These are phyloP conservation scores for Sphaerobolus stellatus DNA, from an alignment of 1,284 basidiomycete species.

Conservation along the genomic window DNA sequence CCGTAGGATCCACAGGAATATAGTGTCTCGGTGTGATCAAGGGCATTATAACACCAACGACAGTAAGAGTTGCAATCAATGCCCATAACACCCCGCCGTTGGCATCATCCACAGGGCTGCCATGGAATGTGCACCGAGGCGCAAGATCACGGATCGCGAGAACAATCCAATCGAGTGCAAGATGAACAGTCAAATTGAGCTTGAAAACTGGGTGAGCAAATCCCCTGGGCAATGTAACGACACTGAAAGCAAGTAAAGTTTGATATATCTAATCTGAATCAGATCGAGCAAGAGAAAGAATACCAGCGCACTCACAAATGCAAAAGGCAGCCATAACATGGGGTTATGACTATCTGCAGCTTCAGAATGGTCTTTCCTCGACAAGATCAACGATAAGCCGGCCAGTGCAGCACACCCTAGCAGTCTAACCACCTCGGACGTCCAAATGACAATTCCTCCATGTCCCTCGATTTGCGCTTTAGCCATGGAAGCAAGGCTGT, in stretches of 20 bases:
- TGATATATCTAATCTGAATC: neutral
- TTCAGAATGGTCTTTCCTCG: neutral
- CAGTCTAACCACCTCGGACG: neutral
- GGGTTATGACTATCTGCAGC: neutral
- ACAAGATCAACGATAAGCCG: neutral
- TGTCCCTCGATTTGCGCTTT: neutral
- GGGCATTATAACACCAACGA: constrained; percentile 19
- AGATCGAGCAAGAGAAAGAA: neutral
- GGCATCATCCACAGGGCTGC: constrained; percentile 9
- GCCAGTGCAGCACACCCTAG: neutral
- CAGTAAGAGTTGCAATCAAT: constrained; percentile 12
- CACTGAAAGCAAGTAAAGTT: neutral
- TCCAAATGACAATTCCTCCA: neutral
- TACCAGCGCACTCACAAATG: neutral
- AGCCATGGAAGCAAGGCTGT: neutral
- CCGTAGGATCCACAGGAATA: constrained; percentile 23
- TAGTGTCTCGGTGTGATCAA: constrained; percentile 16
- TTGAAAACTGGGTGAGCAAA: neutral
- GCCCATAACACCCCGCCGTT: constrained; percentile 19
- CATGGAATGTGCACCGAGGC: constrained; percentile 15
- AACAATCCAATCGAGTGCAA: constrained; percentile 15
- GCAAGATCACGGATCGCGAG: constrained; percentile 15
- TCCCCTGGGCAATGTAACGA: neutral
- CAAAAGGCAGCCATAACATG: neutral
- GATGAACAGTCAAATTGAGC: constrained; percentile 13